These are phyloP conservation scores for Neurospora sp. DNA, from an alignment of 495 filamentous ascomycete species.

Conservation along the genomic window DNA sequence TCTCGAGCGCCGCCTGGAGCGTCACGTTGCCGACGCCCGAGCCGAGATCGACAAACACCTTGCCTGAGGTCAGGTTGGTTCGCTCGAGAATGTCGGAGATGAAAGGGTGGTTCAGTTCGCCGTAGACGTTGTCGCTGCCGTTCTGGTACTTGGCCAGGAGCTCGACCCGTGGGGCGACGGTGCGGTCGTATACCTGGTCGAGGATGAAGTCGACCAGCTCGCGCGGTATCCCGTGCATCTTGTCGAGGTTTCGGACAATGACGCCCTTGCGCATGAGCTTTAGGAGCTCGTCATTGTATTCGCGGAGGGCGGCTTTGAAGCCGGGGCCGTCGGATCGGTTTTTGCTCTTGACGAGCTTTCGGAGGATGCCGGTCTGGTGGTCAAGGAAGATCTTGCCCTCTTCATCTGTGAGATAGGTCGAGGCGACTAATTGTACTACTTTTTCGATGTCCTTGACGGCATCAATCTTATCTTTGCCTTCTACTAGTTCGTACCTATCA, in stretches of 20 bases:
- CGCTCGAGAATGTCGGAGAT: constrained; percentile 70
- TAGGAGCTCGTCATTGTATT: constrained; percentile 64
- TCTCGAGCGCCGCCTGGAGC: constrained; percentile 85
- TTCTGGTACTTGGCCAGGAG: constrained; percentile 73
- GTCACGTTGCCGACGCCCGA: constrained; percentile 94
- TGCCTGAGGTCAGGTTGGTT: constrained; percentile 62
- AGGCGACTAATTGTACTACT: constrained; percentile 62
- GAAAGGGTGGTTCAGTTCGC: constrained; percentile 80
- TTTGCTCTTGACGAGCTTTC: constrained; percentile 56
- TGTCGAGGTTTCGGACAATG: constrained; percentile 58
- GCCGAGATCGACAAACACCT: constrained; percentile 88
- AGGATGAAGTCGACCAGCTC: constrained; percentile 72
- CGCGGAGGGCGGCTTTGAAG: constrained; percentile 58
- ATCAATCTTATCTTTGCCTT: constrained; percentile 72
- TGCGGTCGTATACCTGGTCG: constrained; percentile 80
- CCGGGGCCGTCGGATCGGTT: constrained; percentile 53
- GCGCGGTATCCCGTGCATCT: constrained; percentile 52
- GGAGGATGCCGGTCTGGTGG: constrained; percentile 60
- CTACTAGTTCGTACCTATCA: constrained; percentile 66
- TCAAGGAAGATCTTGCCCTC: constrained; percentile 57
- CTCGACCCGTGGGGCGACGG: constrained; percentile 80
- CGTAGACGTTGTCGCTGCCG: constrained; percentile 86
- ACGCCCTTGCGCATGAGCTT: constrained; percentile 51
- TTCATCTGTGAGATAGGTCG: constrained; percentile 61
- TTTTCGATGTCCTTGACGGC: constrained; percentile 75